Percentiles rank a stretch among this genome's conserved stretches.
phyloP scores from a whole-genome alignment of 179 eudicot species.

The Silene vulgaris region DNA sequence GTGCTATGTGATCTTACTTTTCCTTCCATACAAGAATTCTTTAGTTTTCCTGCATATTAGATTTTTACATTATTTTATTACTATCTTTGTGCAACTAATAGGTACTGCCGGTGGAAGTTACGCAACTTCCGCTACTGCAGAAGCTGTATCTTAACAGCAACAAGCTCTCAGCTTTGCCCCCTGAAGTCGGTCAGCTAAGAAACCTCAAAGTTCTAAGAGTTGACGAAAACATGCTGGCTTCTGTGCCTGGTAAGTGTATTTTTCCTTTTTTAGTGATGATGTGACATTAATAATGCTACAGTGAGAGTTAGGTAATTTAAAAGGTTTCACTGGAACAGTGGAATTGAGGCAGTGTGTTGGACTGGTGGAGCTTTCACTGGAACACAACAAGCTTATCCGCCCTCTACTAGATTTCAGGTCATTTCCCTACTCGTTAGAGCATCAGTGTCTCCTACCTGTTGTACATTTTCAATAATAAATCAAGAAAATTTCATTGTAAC shows the following conservation, averaged over 20 bases:
- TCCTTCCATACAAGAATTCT: not conserved
- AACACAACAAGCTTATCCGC: conserved; percentile 93
- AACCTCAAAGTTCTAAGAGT: conserved; percentile 76
- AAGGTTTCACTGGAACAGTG: conserved; percentile 42
- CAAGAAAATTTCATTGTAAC: conserved; percentile 12
- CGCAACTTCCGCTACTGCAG: conserved; percentile 77
- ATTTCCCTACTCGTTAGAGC: conserved; percentile 17
- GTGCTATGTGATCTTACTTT: not conserved
- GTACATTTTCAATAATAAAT: conserved; percentile 3
- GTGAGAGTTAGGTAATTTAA: conserved; percentile 5
- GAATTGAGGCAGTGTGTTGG: conserved; percentile 91
- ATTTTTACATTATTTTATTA: not conserved
- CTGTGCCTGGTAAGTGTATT: conserved; percentile 75
- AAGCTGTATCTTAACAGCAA: conserved; percentile 84
- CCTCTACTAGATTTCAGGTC: conserved; percentile 98
- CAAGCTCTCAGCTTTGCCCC: conserved; percentile 68
- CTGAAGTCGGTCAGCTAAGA: conserved; percentile 85
- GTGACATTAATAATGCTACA: not conserved
- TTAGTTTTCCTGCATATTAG: not conserved
- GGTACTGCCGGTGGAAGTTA: conserved; percentile 85
- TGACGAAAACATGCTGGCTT: conserved; percentile 74
- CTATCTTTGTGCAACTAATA: conserved; percentile 27
- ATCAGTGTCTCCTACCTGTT: conserved; percentile 14
- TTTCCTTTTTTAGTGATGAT: conserved; percentile 10
- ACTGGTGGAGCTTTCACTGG: conserved; percentile 88